Base-by-base conservation (phyloP, 2,329 filamentous ascomycete genomes). In the Fusarium subtropicale region DNA sequence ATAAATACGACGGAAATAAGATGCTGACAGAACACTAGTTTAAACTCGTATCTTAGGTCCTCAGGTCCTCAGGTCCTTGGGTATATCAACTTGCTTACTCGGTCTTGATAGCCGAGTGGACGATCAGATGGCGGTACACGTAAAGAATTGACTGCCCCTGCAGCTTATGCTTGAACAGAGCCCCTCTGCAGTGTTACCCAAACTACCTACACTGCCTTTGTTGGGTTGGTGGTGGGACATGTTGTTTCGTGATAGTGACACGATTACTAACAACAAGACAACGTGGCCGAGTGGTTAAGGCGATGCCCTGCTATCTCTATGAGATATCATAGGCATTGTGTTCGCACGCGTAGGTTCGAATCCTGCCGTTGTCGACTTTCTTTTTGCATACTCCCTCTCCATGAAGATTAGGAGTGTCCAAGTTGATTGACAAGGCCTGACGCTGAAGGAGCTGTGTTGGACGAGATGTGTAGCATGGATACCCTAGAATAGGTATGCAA, bases 341-440 rank as follows among this genome's bases (percentile, higher is more conserved):
- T 38, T 53, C 62, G 55, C 41, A 65, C 52, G 58, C 58, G 60
- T 64, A 64, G 60, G 60, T 60, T 60, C 60, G 61, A 64, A 51
- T 41, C 61, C 60, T 64, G 45, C 39, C 34, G 55, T 24, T 64
- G 61, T 42, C 61, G 58, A n/a, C 10, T 2, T 38, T 8, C 1
- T n/a, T 57, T 60, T 60, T 60, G 26, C 15, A 2, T 16, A 10
- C 16, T 28, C 12, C 13, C 3, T 28, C 12, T 18, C 3, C 28
- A 30, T 30, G 28, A 30, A 30, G 12, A 9, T 6, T 28, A 13
- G 15, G 33, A 20, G 12, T 22, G 18, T 24, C 5, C 20, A 16
- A 16, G 30, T 18, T 26, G 13, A 31, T 48, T 5, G 13, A 7
- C 18, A 12, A 28, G 22, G 24, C n/a, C 11, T 39, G 18, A n/a